Evolutionary conservation across 139 green algal species (phyloP).

Genomic region (Chlamydomonas applanata): DNA sequence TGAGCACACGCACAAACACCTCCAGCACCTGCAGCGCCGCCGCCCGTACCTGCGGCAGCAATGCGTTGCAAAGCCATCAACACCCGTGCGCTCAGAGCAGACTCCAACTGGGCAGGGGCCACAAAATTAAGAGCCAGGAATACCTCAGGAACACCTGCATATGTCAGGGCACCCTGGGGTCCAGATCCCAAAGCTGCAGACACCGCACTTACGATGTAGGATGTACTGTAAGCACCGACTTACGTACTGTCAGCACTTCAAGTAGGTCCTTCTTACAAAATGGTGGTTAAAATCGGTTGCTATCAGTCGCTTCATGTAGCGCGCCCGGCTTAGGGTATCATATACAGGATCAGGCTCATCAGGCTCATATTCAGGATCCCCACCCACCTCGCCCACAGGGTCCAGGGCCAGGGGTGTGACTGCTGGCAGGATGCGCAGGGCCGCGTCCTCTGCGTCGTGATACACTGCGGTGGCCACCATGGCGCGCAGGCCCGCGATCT

Average conservation of each 20-base stretch:
- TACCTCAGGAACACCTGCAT: no score
- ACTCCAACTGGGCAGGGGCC: neutral
- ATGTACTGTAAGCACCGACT: no score
- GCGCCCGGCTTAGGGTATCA: no score
- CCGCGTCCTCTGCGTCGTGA: conserved; percentile 75
- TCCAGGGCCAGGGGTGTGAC: conserved; percentile 81
- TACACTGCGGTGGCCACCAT: conserved; percentile 69
- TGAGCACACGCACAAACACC: conserved; percentile 43
- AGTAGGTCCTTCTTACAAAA: no score
- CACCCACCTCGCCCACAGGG: conserved; percentile 60
- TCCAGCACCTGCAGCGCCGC: conserved; percentile 38
- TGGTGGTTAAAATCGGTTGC: no score
- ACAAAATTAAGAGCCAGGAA: neutral
- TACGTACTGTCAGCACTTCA: no score
- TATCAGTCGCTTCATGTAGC: no score
- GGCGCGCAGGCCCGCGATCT: conserved; percentile 65
- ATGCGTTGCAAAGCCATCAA: neutral
- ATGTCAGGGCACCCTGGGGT: no score
- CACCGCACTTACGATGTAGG: no score
- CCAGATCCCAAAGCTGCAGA: no score
- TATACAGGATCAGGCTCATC: no score
- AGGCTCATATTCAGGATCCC: neutral
- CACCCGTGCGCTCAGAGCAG: neutral
- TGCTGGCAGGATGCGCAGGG: conserved; percentile 74
- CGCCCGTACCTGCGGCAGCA: conserved; percentile 4